phyloP scores from a whole-genome alignment of 148 eudicot species.

The Dianthus caryophyllus region DNA sequence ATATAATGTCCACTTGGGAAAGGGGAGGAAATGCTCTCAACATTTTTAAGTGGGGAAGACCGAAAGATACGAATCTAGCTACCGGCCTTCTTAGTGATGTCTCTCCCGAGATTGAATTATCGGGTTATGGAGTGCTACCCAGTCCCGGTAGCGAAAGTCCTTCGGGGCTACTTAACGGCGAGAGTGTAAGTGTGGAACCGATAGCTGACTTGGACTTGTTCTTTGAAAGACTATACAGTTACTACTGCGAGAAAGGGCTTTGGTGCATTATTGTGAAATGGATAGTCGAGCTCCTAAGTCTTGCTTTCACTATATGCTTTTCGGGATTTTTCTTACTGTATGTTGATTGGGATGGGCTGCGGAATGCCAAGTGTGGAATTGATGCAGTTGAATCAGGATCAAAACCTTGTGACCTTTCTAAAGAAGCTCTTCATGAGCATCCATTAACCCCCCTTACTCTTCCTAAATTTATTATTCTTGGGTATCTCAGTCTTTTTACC shows the following conservation, averaged over 20 bases:
- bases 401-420: constrained; percentile 76
- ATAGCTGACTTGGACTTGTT: constrained; percentile 86
- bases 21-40: constrained; percentile 58
- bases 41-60: constrained; percentile 62
- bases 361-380: constrained; percentile 94
- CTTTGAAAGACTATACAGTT: constrained; percentile 84
- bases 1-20: constrained; percentile 86
- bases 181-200: constrained; percentile 66
- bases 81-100: constrained; percentile 52
- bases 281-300: constrained; percentile 85
- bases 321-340: constrained; percentile 79
- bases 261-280: constrained; percentile 97
- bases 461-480: constrained; percentile 70
- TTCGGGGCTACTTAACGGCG: constrained; percentile 90
- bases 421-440: constrained; percentile 85
- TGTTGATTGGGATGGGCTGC: constrained; percentile 97
- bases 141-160: constrained; percentile 98
- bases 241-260: constrained; percentile 95
- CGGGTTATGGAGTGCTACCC: constrained; percentile 64
- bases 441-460: constrained; percentile 82
- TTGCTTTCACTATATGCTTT: constrained; percentile 92
- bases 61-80: constrained; percentile 50
- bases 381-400: constrained; percentile 85
- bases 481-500: constrained; percentile 78
- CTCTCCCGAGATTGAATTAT: constrained; percentile 73